Base-by-base conservation (phyloP, 768 basidiomycete genomes). In the Hemileccinum impolitum region DNA sequence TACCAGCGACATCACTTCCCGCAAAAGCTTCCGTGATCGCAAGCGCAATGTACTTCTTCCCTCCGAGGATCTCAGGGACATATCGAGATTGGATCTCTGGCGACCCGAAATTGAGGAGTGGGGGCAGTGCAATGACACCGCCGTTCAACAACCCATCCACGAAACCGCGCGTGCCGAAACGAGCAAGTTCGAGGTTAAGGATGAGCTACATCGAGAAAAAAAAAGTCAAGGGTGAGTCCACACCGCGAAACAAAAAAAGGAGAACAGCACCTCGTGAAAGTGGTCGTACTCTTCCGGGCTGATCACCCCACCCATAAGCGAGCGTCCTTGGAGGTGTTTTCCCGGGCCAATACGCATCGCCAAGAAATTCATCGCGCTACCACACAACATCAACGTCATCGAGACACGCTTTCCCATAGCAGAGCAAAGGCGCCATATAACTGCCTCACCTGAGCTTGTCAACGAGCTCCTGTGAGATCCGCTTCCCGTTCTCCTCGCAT, bases 11-110 rank as follows among this genome's bases (percentile, higher is more conserved):
- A 56, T 93, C 90, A 57, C 87, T 89, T 15, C 90, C 90, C 3
- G 93, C 94, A 56, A 94, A 95, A 0, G 94, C 91, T 70, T 98
- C 95, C 39, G 84, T 87, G 60, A 98, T 91, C 9, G 95, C 95
- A 30, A 98, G 74, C 8, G 85, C 87, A 54, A 96, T 85, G 58
- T 82, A 90, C 68, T 93, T 91, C 68, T 85, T 88, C 9, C 88
- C 90, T 3, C 75, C 70, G 13, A 89, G 73, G 10, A 91, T 79
- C 30, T 87, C 85, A 1, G 87, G 80, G 14, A 94, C 76, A 44
- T 94, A 78, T 58, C 79, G 75, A 8, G 76, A 73, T 60, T 84
- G 78, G 9, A 95, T 69, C 54, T 87, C 86, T 2, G 83, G 79
- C 3, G 85, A 80, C 19, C 85, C 94, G 58, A 84, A 97, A 65